Percentiles rank a stretch among this genome's conserved stretches.
phyloP scores from a whole-genome alignment of 1,139 yeast species.

The Lodderomyces beijingensis region DNA sequence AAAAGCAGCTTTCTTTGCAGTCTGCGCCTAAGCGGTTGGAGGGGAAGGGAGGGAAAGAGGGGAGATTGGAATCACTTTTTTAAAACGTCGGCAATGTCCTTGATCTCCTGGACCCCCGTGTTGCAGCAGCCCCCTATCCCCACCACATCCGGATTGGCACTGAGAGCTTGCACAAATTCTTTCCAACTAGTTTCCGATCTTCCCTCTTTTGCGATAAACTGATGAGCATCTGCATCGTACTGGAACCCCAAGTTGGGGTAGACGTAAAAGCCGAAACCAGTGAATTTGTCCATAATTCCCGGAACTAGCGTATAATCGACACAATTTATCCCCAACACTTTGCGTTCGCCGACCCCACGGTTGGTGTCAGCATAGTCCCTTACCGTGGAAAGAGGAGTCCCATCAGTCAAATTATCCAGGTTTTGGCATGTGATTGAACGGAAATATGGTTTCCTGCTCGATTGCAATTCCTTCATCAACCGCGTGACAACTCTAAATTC shows the following conservation, averaged over 20 bases:
- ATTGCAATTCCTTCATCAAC: constrained; percentile 16
- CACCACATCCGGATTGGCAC: constrained; percentile 24
- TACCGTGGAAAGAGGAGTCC: constrained; percentile 25
- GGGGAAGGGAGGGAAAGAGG: background rate
- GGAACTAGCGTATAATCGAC: constrained; percentile 21
- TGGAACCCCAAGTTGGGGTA: constrained; percentile 41
- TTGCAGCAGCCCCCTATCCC: constrained; percentile 60
- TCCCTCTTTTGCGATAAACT: constrained; percentile 7
- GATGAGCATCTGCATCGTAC: constrained; percentile 15
- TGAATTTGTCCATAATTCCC: constrained; percentile 9
- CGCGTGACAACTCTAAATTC: constrained; percentile 42
- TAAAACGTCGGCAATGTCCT: constrained; percentile 1
- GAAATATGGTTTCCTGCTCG: constrained; percentile 23
- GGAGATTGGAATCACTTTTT: background rate
- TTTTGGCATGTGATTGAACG: constrained; percentile 23
- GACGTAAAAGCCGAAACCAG: constrained; percentile 21
- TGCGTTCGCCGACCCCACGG: constrained; percentile 15
- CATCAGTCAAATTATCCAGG: constrained; percentile 25
- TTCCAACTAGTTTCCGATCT: constrained; percentile 24
- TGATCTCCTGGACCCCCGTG: constrained; percentile 45
- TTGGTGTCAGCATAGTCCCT: constrained; percentile 13
- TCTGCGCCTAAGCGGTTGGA: no score
- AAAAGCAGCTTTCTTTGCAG: no score
- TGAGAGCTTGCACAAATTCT: constrained; percentile 29
- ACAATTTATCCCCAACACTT: constrained; percentile 40